Conservation (phyloP, 768 basidiomycete species). For the Hygrophorus russula region DNA sequence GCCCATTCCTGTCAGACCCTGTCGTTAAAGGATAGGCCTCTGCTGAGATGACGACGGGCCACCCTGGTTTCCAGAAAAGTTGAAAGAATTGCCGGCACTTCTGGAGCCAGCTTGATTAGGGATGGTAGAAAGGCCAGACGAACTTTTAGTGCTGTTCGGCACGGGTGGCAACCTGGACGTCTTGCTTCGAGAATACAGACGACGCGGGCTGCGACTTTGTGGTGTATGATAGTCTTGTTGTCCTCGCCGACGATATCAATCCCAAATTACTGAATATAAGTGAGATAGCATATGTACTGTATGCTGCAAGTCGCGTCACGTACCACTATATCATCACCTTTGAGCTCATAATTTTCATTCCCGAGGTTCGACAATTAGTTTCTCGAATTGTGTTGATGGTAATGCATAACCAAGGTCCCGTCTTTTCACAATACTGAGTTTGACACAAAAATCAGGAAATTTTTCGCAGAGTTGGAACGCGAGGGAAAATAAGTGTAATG, state of each 20-base stretch:
- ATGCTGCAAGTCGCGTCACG: constrained; percentile 20
- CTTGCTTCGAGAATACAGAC: constrained; percentile 84
- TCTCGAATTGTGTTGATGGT: too few species aligned
- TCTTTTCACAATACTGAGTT: too few species aligned
- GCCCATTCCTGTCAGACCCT: constrained; percentile 59
- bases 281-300: constrained; percentile 5
- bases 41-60: constrained; percentile 29
- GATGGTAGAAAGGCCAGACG: constrained; percentile 4
- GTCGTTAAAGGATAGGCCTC: constrained; percentile 43
- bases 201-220: constrained; percentile 95
- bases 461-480: too few species aligned
- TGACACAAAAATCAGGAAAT: too few species aligned
- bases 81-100: constrained; percentile 19
- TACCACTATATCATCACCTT: constrained; percentile 93
- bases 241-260: constrained; percentile 99
- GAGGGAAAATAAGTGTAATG: too few species aligned
- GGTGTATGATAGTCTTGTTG: constrained; percentile 95
- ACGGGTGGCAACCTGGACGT: constrained; percentile 63
- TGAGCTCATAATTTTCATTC: constrained; percentile 92
- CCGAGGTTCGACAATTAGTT: too few species aligned
- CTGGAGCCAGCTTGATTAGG: constrained; percentile 12
- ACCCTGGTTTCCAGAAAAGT: constrained; percentile 16
- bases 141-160: constrained; percentile 43
- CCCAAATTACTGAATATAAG: constrained; percentile 74
- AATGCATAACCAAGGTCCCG: too few species aligned